Evolutionary conservation across 352 stramenopile genomes (phyloP).

Genomic region (Phytophthora capsici): DNA sequence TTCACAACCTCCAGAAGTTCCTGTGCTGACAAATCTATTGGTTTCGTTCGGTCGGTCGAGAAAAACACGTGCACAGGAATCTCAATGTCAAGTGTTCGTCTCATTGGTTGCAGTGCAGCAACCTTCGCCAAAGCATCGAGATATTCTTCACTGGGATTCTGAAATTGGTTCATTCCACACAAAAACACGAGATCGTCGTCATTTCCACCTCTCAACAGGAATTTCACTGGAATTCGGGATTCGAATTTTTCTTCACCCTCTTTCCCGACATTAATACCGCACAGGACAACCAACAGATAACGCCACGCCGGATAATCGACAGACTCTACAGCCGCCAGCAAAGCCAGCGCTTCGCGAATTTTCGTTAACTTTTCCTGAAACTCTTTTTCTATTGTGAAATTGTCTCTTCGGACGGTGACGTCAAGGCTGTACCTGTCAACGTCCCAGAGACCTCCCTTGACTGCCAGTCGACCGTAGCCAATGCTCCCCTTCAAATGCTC

Average conservation of each 20-base stretch:
- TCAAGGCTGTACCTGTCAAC: not conserved
- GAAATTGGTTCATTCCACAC: constrained; percentile 1
- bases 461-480: constrained; percentile 1
- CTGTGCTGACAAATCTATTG: constrained; percentile 3
- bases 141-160: constrained; percentile 5
- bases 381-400: constrained; percentile 7
- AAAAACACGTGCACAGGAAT: constrained; percentile 12
- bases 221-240: not conserved
- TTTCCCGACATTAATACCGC: constrained; percentile 8
- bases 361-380: constrained; percentile 4
- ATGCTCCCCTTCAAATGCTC: constrained; percentile 1
- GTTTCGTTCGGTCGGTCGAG: constrained; percentile 6
- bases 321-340: constrained; percentile 9
- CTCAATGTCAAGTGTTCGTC: constrained; percentile 5
- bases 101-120: not conserved
- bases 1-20: not conserved
- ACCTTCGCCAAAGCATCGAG: constrained; percentile 4
- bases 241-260: constrained; percentile 8
- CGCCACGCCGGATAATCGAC: constrained; percentile 3
- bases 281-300: constrained; percentile 5
- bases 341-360: constrained; percentile 6
- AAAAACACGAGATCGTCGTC: constrained; percentile 3
- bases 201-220: not conserved
- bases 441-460: not conserved
- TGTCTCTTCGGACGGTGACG: constrained; percentile 7